These are phyloP conservation scores for Chrysanthemum seticuspe DNA, from an alignment of 129 eudicot genomes.

Conservation along the genomic window DNA sequence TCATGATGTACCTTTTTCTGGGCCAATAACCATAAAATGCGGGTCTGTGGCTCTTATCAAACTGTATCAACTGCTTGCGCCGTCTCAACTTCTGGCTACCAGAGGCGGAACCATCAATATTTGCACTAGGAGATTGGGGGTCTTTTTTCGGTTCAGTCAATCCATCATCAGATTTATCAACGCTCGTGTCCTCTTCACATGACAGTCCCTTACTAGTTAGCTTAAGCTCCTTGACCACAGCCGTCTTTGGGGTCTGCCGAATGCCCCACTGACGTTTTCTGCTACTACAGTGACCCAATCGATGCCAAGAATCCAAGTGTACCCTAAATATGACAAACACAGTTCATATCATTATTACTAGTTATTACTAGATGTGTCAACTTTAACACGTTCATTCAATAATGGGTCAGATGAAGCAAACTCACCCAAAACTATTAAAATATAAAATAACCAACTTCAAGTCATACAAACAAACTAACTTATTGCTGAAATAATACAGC, in stretches of 20 bases:
- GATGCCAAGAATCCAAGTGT: conserved; percentile 71
- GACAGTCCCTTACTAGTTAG: conserved; percentile 43
- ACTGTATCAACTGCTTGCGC: conserved; percentile 78
- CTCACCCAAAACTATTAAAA: too few species aligned
- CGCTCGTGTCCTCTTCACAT: conserved; percentile 43
- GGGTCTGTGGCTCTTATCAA: conserved; percentile 91
- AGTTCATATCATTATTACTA: conserved; percentile 5
- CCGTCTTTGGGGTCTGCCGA: conserved; percentile 75
- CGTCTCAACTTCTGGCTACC: conserved; percentile 28
- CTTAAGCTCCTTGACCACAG: conserved; percentile 74
- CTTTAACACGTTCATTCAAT: background rate
- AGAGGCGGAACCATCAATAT: conserved; percentile 26
- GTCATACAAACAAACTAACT: too few species aligned
- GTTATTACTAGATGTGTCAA: background rate
- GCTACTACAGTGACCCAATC: conserved; percentile 39
- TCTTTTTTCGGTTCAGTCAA: conserved; percentile 46
- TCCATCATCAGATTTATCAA: conserved; percentile 52
- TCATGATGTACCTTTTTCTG: conserved; percentile 59
- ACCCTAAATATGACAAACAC: conserved; percentile 40
- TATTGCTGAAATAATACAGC: too few species aligned
- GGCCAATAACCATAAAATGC: conserved; percentile 97
- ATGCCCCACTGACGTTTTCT: conserved; percentile 72
- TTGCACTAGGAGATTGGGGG: conserved; percentile 24
- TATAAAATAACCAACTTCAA: too few species aligned
- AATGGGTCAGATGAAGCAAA: background rate